phyloP scores from a whole-genome alignment of 345 rosid genomes.

The Trapa incisa region DNA sequence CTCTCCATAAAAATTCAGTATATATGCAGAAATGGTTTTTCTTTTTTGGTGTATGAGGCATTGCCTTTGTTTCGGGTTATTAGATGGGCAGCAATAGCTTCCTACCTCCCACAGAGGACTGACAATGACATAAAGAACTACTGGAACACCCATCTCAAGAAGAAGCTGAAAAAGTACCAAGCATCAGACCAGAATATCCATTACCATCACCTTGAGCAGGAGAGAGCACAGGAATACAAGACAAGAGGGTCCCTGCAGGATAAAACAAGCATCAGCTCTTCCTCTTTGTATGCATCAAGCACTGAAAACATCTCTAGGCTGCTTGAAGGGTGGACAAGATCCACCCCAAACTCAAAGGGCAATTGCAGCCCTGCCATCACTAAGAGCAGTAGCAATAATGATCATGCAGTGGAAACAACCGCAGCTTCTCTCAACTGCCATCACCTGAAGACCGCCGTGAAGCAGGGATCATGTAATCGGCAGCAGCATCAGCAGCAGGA shows the following conservation, averaged over 20 bases:
- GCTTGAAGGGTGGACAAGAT: conserved; percentile 21
- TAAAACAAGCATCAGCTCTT: background rate
- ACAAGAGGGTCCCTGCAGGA: background rate
- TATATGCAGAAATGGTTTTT: no score
- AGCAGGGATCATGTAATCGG: conserved; percentile 1
- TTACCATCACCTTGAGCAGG: conserved; percentile 15
- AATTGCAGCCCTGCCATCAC: background rate
- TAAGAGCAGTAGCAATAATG: background rate
- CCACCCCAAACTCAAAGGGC: conserved; percentile 12
- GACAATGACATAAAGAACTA: conserved; percentile 97
- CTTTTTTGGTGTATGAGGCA: background rate
- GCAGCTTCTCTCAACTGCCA: background rate
- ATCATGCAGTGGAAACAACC: background rate
- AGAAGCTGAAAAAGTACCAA: conserved; percentile 69
- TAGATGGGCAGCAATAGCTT: conserved; percentile 99
- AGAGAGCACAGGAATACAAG: background rate
- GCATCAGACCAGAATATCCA: conserved; percentile 13
- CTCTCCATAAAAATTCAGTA: background rate
- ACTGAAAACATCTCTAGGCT: conserved; percentile 50
- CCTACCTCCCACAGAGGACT: conserved; percentile 69
- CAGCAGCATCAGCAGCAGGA: conserved; percentile 6
- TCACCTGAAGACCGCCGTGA: conserved; percentile 12
- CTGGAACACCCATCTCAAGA: conserved; percentile 99
- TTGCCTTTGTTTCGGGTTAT: background rate
- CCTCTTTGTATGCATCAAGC: conserved; percentile 67